Base-by-base conservation (phyloP, 768 basidiomycete species). In the Pseudohyphozyma bogoriensis region DNA sequence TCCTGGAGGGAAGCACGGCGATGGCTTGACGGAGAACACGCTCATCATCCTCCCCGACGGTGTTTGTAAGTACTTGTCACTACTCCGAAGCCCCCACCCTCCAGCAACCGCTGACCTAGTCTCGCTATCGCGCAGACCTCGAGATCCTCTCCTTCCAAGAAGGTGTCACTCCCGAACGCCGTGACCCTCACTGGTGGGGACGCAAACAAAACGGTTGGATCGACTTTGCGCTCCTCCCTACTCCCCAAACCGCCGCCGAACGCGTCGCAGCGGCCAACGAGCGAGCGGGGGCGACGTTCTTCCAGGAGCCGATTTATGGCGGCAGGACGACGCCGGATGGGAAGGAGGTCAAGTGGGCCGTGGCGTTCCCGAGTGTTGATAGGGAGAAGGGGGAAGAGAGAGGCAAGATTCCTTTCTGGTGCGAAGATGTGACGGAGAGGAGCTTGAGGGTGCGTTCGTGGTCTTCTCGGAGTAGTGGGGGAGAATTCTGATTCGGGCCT, bases 11-110 rank as follows among this genome's bases (percentile, higher is more conserved):
- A 39, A 33, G 16, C 61, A 62, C 46, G 56, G 56, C 6, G 61
- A 62, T 56, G 56, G 56, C 7, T 52, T 62, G 18, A 62, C 61
- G 6, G 56, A 53, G 37, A 62, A 62, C 56, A 35, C 37, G 4
- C 56, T 62, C 52, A 29, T 62, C 56, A 20, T 54, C 31, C 45
- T 62, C 29, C 31, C 44, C 35, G 61, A 62, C 56, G 61, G 61
- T 3, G 26, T 42, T n/a, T 58, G 51, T 52, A 24, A 24, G 51
- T 24, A n/a, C 24, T 18, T 20, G 15, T 8, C 47, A 10, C 15
- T 13, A 6, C 24, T 36, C 28, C 24, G 6, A 15, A 16, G 13
- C 6, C 26, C 5, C 11, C 4, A 24, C 50, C 18, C 13, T n/a
- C n/a, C n/a, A n/a, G n/a, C n/a, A n/a, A n/a, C n/a, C 33, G 29